Evolutionary conservation across 2,329 filamentous ascomycete genomes (phyloP).

Genomic region (Pyrenophora graminea): DNA sequence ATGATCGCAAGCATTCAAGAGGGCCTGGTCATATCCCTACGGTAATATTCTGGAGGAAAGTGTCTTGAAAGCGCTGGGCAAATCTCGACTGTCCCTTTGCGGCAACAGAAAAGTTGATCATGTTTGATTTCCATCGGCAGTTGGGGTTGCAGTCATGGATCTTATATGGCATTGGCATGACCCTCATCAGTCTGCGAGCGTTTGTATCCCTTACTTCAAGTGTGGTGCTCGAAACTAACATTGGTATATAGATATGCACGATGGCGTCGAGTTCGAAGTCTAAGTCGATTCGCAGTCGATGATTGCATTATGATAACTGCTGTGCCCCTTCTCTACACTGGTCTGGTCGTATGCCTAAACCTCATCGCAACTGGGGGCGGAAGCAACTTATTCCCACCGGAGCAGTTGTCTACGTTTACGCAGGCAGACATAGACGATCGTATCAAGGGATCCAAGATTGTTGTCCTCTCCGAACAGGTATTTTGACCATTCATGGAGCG

Average conservation of each 20-base stretch:
- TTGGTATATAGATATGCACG: constrained; percentile 28
- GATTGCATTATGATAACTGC: constrained; percentile 41
- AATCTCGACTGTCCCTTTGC: neutral
- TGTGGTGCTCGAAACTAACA: neutral
- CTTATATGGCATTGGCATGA: constrained; percentile 36
- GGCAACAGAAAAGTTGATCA: neutral
- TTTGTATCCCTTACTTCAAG: constrained; percentile 15
- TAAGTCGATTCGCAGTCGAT: constrained; percentile 26
- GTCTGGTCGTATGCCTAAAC: constrained; percentile 49
- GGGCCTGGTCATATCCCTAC: neutral
- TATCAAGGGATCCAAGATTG: constrained; percentile 52
- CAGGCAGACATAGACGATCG: constrained; percentile 47
- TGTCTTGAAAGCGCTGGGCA: neutral
- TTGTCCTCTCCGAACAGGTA: constrained; percentile 52
- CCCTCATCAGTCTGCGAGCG: constrained; percentile 34
- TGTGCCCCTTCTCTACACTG: constrained; percentile 45
- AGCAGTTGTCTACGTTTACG: constrained; percentile 44
- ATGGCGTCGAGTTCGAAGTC: constrained; percentile 30
- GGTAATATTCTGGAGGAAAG: neutral
- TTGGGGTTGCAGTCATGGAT: constrained; percentile 35
- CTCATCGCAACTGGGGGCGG: constrained; percentile 49
- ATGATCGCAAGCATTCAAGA: neutral
- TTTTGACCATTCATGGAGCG: constrained; percentile 2
- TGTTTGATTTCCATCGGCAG: constrained; percentile 21
- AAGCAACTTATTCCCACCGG: constrained; percentile 50